Base-by-base conservation (phyloP, 768 basidiomycete genomes). In the Suillus spraguei region DNA sequence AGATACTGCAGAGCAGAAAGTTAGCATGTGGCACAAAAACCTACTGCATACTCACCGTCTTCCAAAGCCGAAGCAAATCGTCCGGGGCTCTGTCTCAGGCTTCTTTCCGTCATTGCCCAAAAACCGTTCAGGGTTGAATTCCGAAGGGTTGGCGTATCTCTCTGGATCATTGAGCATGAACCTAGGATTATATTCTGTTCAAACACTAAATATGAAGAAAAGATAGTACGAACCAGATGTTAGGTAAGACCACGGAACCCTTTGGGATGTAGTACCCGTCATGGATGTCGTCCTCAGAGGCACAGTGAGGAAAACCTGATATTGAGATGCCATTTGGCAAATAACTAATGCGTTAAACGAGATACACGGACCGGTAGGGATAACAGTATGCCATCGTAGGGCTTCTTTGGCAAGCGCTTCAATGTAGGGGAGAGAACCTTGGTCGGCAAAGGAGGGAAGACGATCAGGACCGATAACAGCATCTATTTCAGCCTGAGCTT, bases 401-500 rank as follows among this genome's bases (percentile, higher is more conserved):
- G 87, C 82, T 72, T 90, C 88, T 66, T 85, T 86, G 1, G 77
- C 73, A 17, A 90, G 78, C 3, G 87, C 88, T 64, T 87, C 82
- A 59, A 85, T 67, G 67, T 87, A 89, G 4, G 88, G 88, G 24
- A 89, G 76, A 20, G 80, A 71, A 32, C 80, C 77, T 24, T 87
- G 85, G 73, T 89, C 88, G 62, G 78, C 73, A 71, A 85, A 85
- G 17, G 80, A 83, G 63, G 88, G 88, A 35, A 89, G 81, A 63
- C 87, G 81, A 67, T 86, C 85, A 64, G 72, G 76, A 63, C 88
- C 87, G 66, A 88, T 69, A 11, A 88, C 80, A 44, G 79, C 70
- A 70, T 89, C 87, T 64, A 89, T 82, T 73, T 89, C 88, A 60
- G 76, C 77, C 65, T 87, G 87, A 14, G 87, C 88, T 71, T 83